These are phyloP conservation scores for Lavandula angustifolia DNA, from an alignment of 257 asterid genomes.

Conservation along the genomic window DNA sequence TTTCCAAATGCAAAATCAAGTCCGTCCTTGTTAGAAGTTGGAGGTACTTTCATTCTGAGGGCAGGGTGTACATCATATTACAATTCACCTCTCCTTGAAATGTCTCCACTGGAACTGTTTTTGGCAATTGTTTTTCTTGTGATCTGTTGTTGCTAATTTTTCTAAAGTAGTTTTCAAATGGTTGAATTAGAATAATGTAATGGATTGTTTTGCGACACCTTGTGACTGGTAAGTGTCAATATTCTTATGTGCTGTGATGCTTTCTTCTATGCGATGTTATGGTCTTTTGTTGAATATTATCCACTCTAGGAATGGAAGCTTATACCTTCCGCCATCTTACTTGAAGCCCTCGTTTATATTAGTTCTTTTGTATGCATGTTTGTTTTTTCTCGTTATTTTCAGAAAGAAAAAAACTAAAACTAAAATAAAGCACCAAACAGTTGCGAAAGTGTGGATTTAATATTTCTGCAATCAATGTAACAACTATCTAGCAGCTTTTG, in stretches of 20 bases:
- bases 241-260: neutral
- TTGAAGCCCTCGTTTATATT: neutral
- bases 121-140: neutral
- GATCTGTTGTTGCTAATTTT: neutral
- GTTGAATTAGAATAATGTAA: neutral
- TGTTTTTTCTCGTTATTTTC: conserved; percentile 8
- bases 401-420: neutral
- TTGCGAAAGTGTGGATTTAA: neutral
- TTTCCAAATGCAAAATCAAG: neutral
- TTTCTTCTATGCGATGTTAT: conserved; percentile 1
- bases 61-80: neutral
- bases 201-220: neutral
- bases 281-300: neutral
- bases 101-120: neutral
- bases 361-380: neutral
- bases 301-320: neutral
- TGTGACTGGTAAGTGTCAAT: conserved; percentile 11
- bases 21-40: conserved; percentile 4
- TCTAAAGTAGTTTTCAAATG: neutral
- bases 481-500: neutral
- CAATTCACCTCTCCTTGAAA: neutral
- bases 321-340: neutral
- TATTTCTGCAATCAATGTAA: neutral
- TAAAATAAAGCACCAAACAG: neutral
- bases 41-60: neutral